These are phyloP conservation scores for Patellifolia procumbens DNA, from an alignment of 179 eudicot genomes.

Conservation along the genomic window DNA sequence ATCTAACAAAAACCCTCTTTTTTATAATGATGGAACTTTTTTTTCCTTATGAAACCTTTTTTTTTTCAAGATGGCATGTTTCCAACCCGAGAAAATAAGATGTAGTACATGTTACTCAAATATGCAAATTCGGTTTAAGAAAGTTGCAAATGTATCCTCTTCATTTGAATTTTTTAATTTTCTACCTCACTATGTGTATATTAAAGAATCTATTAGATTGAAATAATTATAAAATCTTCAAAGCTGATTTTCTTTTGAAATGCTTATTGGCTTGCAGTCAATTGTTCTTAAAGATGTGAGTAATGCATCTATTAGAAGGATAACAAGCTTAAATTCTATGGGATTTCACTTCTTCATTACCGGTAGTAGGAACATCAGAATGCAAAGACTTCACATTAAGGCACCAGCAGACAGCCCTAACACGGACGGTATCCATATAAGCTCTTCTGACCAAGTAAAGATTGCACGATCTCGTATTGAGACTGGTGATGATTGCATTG, in stretches of 20 bases:
- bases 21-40: too few species aligned
- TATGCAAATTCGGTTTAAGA: too few species aligned
- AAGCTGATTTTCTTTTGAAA: neutral
- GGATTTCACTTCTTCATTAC: slow-evolving; percentile 64
- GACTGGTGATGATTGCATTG: slow-evolving; percentile 78
- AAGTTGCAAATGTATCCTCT: too few species aligned
- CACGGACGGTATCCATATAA: slow-evolving; percentile 80
- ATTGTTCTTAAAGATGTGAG: slow-evolving; percentile 43
- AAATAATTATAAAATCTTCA: too few species aligned
- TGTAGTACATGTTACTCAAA: too few species aligned
- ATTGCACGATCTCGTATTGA: slow-evolving; percentile 39
- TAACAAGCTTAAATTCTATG: slow-evolving; percentile 53
- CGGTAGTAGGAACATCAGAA: slow-evolving; percentile 24
- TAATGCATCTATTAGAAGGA: slow-evolving; percentile 41
- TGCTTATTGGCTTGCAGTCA: slow-evolving; percentile 35
- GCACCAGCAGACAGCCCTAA: slow-evolving; percentile 67
- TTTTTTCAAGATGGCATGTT: too few species aligned
- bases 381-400: slow-evolving; percentile 38
- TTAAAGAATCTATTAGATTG: too few species aligned
- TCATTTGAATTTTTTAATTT: too few species aligned
- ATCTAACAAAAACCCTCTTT: too few species aligned
- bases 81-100: too few species aligned
- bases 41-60: too few species aligned
- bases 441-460: slow-evolving; percentile 39
- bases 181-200: too few species aligned